A percentile compares a stretch with the other conserved stretches of the same genome.
phyloP scores from a whole-genome alignment of 1,139 yeast species.

The Blastobotrys illinoisensis region DNA sequence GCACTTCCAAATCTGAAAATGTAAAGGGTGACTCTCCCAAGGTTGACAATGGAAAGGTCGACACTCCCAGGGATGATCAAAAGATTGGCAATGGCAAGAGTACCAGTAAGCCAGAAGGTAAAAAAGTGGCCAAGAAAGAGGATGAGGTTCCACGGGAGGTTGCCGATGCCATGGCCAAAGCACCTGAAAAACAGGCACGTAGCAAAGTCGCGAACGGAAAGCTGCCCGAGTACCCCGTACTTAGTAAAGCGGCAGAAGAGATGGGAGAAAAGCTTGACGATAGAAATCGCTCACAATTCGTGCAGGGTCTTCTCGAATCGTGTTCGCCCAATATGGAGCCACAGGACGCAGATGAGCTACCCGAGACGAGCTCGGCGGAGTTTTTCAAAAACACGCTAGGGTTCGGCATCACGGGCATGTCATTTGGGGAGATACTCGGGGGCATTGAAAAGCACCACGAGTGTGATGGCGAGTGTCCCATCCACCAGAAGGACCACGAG shows the following conservation, averaged over 20 bases:
- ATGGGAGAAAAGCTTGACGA: background rate
- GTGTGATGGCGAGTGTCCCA: conserved; percentile 9
- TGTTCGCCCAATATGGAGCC: background rate
- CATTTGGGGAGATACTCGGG: conserved; percentile 11
- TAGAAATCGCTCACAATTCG: background rate
- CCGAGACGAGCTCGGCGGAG: conserved; percentile 6
- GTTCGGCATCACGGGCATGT: conserved; percentile 16
- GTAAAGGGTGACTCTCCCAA: too few species aligned
- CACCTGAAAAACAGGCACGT: background rate
- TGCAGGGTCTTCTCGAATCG: background rate
- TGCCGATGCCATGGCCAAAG: background rate
- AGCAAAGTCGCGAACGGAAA: background rate
- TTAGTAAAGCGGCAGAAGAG: background rate
- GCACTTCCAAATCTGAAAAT: too few species aligned
- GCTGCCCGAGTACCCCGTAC: background rate
- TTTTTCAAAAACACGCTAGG: conserved; percentile 15
- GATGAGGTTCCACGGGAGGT: background rate
- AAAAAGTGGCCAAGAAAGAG: background rate
- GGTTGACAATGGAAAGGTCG: too few species aligned
- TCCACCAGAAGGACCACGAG: conserved; percentile 7
- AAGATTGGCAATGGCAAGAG: too few species aligned
- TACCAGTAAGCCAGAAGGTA: too few species aligned
- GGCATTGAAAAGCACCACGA: conserved; percentile 5
- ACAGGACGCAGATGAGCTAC: background rate
- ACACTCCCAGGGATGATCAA: too few species aligned